Base-by-base conservation (phyloP, 2,329 filamentous ascomycete species). In the Pseudogymnoascus sp. region DNA sequence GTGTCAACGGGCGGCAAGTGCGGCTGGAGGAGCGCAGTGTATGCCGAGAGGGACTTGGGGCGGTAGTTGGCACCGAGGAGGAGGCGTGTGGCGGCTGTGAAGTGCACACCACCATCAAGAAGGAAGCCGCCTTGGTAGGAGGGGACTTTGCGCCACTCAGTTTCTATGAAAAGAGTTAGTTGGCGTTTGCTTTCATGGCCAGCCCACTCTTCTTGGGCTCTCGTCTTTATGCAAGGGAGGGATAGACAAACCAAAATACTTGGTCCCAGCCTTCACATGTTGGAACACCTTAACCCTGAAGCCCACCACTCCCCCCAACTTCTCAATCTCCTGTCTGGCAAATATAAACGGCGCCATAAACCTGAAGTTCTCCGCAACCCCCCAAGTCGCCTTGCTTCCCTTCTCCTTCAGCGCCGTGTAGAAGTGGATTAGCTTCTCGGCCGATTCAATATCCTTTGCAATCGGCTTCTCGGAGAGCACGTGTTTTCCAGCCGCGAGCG, bases 31-130 rank as follows among this genome's bases (percentile, higher is more conserved):
- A 71, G 68, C 24, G 68, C 65, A 3, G 69, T 69, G 26, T 68
- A 73, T 19, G 69, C 70, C 1, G 68, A 66, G 16, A 72, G 62
- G 5, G 69, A 37, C 7, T 63, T 66, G 19, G 70, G 68, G 61
- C 65, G 67, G 21, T 66, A 67, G 31, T 63, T 61, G 29, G 66
- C 76, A 16, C 79, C 77, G 1, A 91, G 76, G 44, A 93, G 71
- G 33, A 82, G 72, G 14, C 89, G 78, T 60, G 87, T 79, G 0
- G 76, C 85, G 6, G 89, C 89, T 6, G 86, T 78, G 65, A 84
- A 86, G 73, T 93, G 90, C 26, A 93, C 87, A 47, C 90, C 89
- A 13, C 84, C 88, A 70, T 93, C 89, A 1, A 93, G 82, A 62
- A 92, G 73, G 72, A 91, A 92, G 0, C 90, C 89, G 62, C 89